phyloP scores from a whole-genome alignment of 805 yeast genomes.

The Martiniozyma abietophila region DNA sequence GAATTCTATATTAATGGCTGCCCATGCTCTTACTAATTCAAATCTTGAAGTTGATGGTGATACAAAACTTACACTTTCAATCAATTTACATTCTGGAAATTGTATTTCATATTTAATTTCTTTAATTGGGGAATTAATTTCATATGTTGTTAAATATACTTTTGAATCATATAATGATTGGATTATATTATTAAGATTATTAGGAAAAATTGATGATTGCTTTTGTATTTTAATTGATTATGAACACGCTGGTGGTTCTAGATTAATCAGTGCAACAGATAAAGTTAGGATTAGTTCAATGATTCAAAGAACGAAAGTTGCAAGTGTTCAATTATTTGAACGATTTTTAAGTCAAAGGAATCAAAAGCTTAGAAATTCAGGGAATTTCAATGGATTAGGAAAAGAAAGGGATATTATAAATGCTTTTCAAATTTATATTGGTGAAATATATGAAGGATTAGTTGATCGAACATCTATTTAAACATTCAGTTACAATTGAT shows the following conservation, averaged over 20 bases:
- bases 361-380: not conserved
- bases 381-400: conserved; percentile 2
- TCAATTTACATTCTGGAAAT: conserved; percentile 25
- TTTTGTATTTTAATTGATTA: conserved; percentile 24
- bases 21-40: too few relatives aligned
- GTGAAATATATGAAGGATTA: conserved; percentile 30
- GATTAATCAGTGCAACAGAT: conserved; percentile 23
- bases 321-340: conserved; percentile 24
- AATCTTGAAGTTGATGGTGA: not conserved
- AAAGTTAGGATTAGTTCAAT: conserved; percentile 27
- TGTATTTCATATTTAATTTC: conserved; percentile 54
- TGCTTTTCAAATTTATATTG: conserved; percentile 21
- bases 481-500: too few relatives aligned
- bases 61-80: conserved; percentile 3
- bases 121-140: conserved; percentile 59
- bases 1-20: too few relatives aligned
- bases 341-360: conserved; percentile 13
- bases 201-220: conserved; percentile 25
- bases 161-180: conserved; percentile 18
- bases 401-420: conserved; percentile 6
- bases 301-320: conserved; percentile 23
- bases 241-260: conserved; percentile 2
- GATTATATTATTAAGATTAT: conserved; percentile 15
- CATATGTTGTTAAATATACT: conserved; percentile 39
- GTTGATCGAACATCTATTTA: conserved; percentile 26